Percentiles rank a stretch among this genome's conserved stretches.
Conservation (phyloP, 2,329 filamentous ascomycete species). For the Colletotrichum spaethianum region DNA sequence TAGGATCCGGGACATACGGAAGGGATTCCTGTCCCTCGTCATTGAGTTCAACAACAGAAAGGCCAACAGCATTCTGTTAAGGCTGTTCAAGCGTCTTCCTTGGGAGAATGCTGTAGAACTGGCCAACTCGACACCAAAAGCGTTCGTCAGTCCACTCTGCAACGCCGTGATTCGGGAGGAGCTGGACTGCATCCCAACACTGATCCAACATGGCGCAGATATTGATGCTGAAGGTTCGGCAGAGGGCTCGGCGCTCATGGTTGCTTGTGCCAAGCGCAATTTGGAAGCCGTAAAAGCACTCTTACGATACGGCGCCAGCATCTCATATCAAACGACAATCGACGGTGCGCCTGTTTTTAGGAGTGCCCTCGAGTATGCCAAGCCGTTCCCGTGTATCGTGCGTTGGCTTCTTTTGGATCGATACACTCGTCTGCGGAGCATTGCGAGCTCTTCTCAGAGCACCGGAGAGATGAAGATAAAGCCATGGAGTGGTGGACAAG, state of each 20-base stretch:
- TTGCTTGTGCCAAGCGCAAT: slow-evolving; percentile 32
- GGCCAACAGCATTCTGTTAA: background rate
- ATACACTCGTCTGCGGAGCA: slow-evolving; percentile 3
- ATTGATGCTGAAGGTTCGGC: slow-evolving; percentile 28
- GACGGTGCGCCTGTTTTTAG: background rate
- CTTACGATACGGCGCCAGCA: slow-evolving; percentile 27
- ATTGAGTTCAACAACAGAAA: slow-evolving; percentile 18
- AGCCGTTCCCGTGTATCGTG: slow-evolving; percentile 25
- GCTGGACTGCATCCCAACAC: background rate
- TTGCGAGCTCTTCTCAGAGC: background rate
- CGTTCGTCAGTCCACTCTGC: slow-evolving; percentile 34
- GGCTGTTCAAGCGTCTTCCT: slow-evolving; percentile 26
- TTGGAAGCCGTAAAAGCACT: slow-evolving; percentile 29
- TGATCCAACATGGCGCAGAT: slow-evolving; percentile 31
- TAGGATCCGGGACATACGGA: slow-evolving; percentile 13
- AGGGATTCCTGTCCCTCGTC: slow-evolving; percentile 17
- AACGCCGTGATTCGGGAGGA: background rate
- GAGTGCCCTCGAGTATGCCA: slow-evolving; percentile 35
- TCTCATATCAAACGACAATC: slow-evolving; percentile 15
- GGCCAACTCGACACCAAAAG: slow-evolving; percentile 8
- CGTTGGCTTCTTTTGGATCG: slow-evolving; percentile 41
- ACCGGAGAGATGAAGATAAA: background rate
- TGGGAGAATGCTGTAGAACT: background rate
- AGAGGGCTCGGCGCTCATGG: slow-evolving; percentile 43
- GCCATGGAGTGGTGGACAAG: slow-evolving; percentile 7